Conservation (phyloP, 1,139 yeast species). For the Yamadazyma friedrichii region DNA sequence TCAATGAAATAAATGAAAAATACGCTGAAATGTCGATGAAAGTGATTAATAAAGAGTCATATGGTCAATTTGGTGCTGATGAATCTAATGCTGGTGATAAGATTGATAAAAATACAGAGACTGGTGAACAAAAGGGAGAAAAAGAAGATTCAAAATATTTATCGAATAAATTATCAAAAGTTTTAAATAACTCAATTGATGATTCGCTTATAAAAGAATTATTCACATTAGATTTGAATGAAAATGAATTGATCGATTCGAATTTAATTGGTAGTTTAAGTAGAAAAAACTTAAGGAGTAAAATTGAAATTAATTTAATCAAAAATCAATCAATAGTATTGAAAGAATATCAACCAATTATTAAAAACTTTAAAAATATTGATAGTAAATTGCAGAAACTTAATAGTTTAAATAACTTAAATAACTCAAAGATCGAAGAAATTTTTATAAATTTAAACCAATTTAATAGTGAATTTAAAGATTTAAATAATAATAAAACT, state of each 20-base stretch:
- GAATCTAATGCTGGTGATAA: not conserved
- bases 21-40: constrained; percentile 37
- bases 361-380: constrained; percentile 45
- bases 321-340: constrained; percentile 58
- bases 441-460: constrained; percentile 18
- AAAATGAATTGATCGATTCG: constrained; percentile 44
- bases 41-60: constrained; percentile 16
- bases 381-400: constrained; percentile 40
- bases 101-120: constrained; percentile 1
- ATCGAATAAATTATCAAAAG: constrained; percentile 49
- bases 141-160: constrained; percentile 18
- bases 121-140: not conserved
- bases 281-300: constrained; percentile 61
- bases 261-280: constrained; percentile 58
- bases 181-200: constrained; percentile 46
- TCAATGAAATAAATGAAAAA: constrained; percentile 29
- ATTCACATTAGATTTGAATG: constrained; percentile 33
- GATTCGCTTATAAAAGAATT: constrained; percentile 52
- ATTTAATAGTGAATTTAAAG: constrained; percentile 37
- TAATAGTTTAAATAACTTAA: constrained; percentile 26
- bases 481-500: constrained; percentile 41
- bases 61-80: constrained; percentile 3
- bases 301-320: constrained; percentile 69
- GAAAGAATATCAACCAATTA: constrained; percentile 60
- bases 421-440: constrained; percentile 37